phyloP scores from a whole-genome alignment of 2,329 filamentous ascomycete species.

The Penicillium sp. region DNA sequence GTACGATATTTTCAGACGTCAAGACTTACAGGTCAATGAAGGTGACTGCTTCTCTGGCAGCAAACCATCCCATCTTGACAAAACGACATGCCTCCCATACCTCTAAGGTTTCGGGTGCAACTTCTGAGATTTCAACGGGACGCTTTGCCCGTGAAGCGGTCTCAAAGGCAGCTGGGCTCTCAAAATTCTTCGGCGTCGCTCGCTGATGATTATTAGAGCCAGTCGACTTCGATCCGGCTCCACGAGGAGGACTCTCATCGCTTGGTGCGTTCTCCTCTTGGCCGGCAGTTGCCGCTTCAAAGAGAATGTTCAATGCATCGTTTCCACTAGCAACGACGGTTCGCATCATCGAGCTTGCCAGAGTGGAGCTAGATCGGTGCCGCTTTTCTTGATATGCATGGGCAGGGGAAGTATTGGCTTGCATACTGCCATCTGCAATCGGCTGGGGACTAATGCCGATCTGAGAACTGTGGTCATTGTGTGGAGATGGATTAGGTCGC shows the following conservation, averaged over 20 bases:
- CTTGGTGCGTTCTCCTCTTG: slow-evolving; percentile 39
- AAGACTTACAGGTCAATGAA: slow-evolving; percentile 51
- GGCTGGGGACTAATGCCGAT: slow-evolving; percentile 15
- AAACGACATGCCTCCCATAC: slow-evolving; percentile 55
- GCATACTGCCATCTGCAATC: slow-evolving; percentile 6
- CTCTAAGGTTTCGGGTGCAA: slow-evolving; percentile 40
- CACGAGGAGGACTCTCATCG: slow-evolving; percentile 27
- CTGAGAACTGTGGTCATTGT: slow-evolving; percentile 16
- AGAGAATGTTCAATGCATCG: slow-evolving; percentile 56
- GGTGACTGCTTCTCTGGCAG: slow-evolving; percentile 55
- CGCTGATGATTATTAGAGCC: slow-evolving; percentile 9
- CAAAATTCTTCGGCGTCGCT: slow-evolving; percentile 18
- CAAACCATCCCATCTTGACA: slow-evolving; percentile 59
- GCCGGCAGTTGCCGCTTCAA: slow-evolving; percentile 50
- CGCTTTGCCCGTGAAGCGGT: slow-evolving; percentile 22
- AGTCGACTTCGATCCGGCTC: slow-evolving; percentile 22
- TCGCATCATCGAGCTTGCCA: slow-evolving; percentile 43
- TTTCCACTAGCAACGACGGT: slow-evolving; percentile 56
- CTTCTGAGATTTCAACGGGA: slow-evolving; percentile 33
- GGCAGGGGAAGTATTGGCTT: slow-evolving; percentile 8
- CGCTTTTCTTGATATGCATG: slow-evolving; percentile 20
- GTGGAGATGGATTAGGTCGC: slow-evolving; percentile 14
- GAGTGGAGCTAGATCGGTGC: slow-evolving; percentile 31
- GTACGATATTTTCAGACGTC: background rate
- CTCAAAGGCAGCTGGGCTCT: slow-evolving; percentile 23